Evolutionary conservation across 306 rosid genomes (phyloP).

Genomic region (Cucurbita argyrosperma): DNA sequence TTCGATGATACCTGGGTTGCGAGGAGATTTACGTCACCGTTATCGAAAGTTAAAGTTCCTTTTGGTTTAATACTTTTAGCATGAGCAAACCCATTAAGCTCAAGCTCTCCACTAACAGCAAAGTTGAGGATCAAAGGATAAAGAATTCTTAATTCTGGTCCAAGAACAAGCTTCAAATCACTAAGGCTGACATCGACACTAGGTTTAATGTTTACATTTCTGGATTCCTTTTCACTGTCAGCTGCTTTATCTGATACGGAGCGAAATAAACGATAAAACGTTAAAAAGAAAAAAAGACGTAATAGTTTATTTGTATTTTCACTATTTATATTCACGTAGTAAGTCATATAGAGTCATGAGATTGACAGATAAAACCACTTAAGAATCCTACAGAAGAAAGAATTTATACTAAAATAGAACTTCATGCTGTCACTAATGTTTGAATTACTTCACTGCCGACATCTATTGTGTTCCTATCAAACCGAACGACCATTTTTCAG

Average conservation of each 20-base stretch:
- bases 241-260: conserved; percentile 31
- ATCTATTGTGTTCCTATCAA: neutral
- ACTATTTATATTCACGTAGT: neutral
- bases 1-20: conserved; percentile 63
- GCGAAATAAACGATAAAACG: neutral
- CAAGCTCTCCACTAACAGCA: conserved; percentile 80
- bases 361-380: neutral
- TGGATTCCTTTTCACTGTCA: conserved; percentile 40
- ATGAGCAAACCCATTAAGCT: conserved; percentile 68
- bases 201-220: conserved; percentile 46
- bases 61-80: conserved; percentile 68
- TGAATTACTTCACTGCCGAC: neutral
- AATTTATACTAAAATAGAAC: neutral
- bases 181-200: conserved; percentile 45
- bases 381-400: neutral
- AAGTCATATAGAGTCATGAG: neutral
- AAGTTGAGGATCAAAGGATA: conserved; percentile 82
- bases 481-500: neutral
- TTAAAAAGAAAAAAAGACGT: neutral
- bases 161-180: conserved; percentile 75
- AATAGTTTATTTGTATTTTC: neutral
- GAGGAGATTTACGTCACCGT: conserved; percentile 88
- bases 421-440: neutral
- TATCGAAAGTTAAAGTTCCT: conserved; percentile 67
- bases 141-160: conserved; percentile 83